Evolutionary conservation across 148 eudicot genomes (phyloP), one percentile per base, ranked within the genome.

Genomic region (Salicornia ramosissima): DNA sequence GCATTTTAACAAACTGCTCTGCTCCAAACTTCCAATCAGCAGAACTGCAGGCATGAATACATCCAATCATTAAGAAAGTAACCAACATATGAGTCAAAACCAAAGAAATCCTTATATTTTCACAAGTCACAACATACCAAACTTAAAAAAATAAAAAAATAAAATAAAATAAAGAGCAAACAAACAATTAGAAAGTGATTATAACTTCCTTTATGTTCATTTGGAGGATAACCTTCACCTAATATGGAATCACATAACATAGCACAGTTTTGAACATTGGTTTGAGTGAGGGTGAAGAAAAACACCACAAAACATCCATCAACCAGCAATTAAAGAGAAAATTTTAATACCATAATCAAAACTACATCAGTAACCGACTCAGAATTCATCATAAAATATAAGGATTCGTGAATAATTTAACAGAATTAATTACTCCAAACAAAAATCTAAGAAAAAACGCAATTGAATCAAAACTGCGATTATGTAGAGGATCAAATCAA

Each of bases 21-120:
- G 97, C 93, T 46, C 78, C 97, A 67, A 88, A 94, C 79, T 86
- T 91, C 99, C 99, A 94, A 77, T 94, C 91, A 3, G 83, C 34
- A 46, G 88, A 73, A 81, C 99, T 94, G 91, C 77, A 81, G 51
- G 45, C 67, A 79, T 33, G 73, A 40, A 64, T 36, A 43, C 45
- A 64, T 6, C 42, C 54, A 53, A 60, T 61, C 26, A 64, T 61
- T 53, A 52, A 64, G 8, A 61, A 21, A 46, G 39, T 10, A 64
- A 57, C 30, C 40, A 49, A 59, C 12, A 57, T 59, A 73, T 29
- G 8, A 11, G 21, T 36, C 33, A 13, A 40, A n/a, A 26, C 8
- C 15, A 33, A 28, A 12, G 5, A 36, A 36, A 3, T 39, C 57
- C 29, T 26, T 47, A 14, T 28, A 70, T 15, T n/a, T 59, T 58